A percentile compares a stretch with the other conserved stretches of the same genome.
phyloP scores from a whole-genome alignment of 1,284 basidiomycete species.

The Ustilago loliicola region DNA sequence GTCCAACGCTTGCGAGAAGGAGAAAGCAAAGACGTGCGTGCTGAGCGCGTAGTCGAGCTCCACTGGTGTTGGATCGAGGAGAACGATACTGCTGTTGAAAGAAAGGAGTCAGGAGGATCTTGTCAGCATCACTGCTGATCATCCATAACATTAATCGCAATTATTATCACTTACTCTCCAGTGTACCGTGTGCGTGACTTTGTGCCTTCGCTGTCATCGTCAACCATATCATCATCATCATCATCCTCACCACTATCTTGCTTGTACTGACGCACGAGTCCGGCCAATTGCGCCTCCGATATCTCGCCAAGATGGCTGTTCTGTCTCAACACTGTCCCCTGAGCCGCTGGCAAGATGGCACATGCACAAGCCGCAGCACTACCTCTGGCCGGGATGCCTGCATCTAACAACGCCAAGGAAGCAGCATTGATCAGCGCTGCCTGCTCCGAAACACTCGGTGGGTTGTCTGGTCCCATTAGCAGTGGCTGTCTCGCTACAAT shows the following conservation, averaged over 20 bases:
- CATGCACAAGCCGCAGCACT: slow-evolving; percentile 72
- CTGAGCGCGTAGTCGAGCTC: slow-evolving; percentile 60
- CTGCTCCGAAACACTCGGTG: slow-evolving; percentile 68
- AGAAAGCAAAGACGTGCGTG: slow-evolving; percentile 63
- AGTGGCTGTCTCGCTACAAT: slow-evolving; percentile 40
- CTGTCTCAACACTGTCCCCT: slow-evolving; percentile 44
- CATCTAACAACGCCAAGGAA: slow-evolving; percentile 72
- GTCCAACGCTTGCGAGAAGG: slow-evolving; percentile 48
- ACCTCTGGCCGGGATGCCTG: slow-evolving; percentile 72
- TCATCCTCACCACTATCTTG: slow-evolving; percentile 24
- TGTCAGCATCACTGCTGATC: slow-evolving; percentile 11
- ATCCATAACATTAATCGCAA: no score
- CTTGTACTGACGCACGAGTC: slow-evolving; percentile 40
- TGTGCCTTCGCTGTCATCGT: slow-evolving; percentile 24
- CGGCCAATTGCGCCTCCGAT: slow-evolving; percentile 32
- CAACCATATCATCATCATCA: slow-evolving; percentile 25
- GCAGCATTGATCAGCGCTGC: slow-evolving; percentile 75
- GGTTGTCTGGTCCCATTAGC: slow-evolving; percentile 62
- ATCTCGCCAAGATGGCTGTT: slow-evolving; percentile 40
- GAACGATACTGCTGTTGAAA: slow-evolving; percentile 37
- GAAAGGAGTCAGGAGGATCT: neutral
- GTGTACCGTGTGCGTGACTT: slow-evolving; percentile 17
- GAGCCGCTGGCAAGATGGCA: slow-evolving; percentile 72
- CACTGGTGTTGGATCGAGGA: slow-evolving; percentile 61
- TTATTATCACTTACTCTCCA: slow-evolving; percentile 49